Percentiles rank a stretch among this genome's conserved stretches.
Conservation (phyloP, 331 rosid species). For the Dryas integrifolia region DNA sequence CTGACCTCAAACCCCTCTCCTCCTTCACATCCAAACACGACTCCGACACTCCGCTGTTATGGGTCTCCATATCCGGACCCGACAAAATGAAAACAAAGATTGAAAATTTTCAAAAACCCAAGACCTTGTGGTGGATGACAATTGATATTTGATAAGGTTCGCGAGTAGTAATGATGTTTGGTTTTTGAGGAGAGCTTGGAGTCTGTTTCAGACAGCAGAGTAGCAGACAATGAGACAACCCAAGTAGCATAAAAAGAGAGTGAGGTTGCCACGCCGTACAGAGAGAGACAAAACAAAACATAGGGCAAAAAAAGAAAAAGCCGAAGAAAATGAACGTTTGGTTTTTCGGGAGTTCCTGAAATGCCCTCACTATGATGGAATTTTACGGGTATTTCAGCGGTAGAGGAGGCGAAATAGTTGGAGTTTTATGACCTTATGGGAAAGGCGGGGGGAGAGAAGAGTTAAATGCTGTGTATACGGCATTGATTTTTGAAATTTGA, state of each 20-base stretch:
- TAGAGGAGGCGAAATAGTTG: neutral
- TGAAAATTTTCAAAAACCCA: neutral
- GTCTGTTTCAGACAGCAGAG: neutral
- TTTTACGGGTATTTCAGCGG: neutral
- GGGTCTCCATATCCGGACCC: constrained; percentile 19
- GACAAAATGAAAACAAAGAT: neutral
- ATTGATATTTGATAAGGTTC: neutral
- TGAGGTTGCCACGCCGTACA: neutral
- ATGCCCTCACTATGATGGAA: neutral
- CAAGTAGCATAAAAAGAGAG: neutral
- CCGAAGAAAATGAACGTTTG: neutral
- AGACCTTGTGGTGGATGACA: neutral
- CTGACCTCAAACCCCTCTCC: constrained; percentile 40
- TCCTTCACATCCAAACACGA: constrained; percentile 18
- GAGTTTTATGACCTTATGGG: neutral
- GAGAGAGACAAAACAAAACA: constrained; percentile 3
- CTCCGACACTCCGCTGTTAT: neutral
- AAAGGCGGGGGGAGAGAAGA: neutral
- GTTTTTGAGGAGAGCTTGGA: neutral
- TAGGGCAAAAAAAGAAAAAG: neutral
- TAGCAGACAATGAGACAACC: neutral
- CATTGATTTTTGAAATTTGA: constrained; percentile 12
- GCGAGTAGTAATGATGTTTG: neutral
- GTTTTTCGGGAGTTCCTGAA: neutral
- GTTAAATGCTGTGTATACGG: neutral